These are phyloP conservation scores for Arabidopsis arenosa DNA, from an alignment of 345 rosid species.

Conservation along the genomic window DNA sequence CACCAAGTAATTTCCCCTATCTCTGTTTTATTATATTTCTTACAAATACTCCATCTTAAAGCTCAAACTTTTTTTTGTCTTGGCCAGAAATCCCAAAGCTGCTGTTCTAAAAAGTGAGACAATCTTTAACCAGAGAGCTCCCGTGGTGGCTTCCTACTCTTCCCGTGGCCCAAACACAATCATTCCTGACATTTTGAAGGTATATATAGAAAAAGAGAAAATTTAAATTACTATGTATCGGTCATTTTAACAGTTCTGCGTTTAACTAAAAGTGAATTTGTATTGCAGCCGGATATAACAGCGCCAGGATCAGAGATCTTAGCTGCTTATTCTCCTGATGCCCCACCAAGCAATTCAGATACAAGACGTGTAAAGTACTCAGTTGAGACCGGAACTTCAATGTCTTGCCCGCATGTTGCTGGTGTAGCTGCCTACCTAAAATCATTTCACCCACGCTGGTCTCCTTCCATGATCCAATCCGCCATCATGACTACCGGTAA, in stretches of 20 bases:
- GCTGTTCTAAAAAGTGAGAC: conserved; percentile 45
- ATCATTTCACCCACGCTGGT: conserved; percentile 59
- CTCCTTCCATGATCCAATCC: conserved; percentile 57
- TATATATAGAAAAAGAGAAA: neutral
- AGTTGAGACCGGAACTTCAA: conserved; percentile 51
- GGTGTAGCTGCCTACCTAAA: conserved; percentile 55
- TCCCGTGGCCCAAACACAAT: conserved; percentile 62
- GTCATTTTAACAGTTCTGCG: neutral
- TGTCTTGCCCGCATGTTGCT: conserved; percentile 57
- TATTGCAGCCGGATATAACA: conserved; percentile 62
- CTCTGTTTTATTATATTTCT: neutral
- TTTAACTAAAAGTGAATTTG: conserved; percentile 12
- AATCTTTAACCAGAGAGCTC: conserved; percentile 40
- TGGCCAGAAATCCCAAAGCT: conserved; percentile 40
- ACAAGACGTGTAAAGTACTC: conserved; percentile 40
- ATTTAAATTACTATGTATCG: neutral
- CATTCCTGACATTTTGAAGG: conserved; percentile 59
- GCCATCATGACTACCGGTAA: conserved; percentile 60
- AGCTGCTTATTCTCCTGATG: conserved; percentile 55
- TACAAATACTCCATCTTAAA: neutral
- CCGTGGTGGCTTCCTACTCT: conserved; percentile 49
- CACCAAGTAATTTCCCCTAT: conserved; percentile 39
- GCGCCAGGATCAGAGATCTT: conserved; percentile 64
- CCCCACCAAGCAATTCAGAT: conserved; percentile 18
- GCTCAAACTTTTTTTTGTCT: neutral